Conservation (phyloP, 345 rosid species). For the Nasturtium officinale region DNA sequence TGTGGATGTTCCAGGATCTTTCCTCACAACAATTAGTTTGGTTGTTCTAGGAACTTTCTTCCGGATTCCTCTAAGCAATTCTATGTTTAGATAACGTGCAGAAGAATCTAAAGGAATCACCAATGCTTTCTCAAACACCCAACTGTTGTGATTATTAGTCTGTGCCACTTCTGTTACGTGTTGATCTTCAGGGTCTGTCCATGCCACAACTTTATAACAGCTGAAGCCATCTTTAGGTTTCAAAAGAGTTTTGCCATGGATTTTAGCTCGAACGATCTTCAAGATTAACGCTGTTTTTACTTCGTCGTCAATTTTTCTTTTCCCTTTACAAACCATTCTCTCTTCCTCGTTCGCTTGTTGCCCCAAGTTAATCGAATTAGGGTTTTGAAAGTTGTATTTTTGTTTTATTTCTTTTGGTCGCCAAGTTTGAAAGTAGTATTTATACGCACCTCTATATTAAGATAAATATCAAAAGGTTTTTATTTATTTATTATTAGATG, state of each 20-base stretch:
- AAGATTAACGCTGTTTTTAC: neutral
- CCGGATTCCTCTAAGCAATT: neutral
- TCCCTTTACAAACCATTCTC: neutral
- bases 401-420: no score
- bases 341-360: neutral
- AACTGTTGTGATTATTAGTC: neutral
- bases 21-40: neutral
- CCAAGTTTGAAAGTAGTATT: no score
- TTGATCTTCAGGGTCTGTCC: neutral
- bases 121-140: neutral
- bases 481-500: no score
- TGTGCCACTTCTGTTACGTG: neutral
- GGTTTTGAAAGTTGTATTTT: no score
- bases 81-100: conserved; percentile 20
- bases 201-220: neutral
- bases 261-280: neutral
- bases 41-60: neutral
- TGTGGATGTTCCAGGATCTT: conserved; percentile 14
- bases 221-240: neutral
- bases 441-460: no score
- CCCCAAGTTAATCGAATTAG: neutral
- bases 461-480: no score
- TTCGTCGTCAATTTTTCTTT: neutral
- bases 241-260: neutral
- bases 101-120: neutral